Evolutionary conservation across 129 eudicot species (phyloP).

Genomic region (Sambucus nigra): DNA sequence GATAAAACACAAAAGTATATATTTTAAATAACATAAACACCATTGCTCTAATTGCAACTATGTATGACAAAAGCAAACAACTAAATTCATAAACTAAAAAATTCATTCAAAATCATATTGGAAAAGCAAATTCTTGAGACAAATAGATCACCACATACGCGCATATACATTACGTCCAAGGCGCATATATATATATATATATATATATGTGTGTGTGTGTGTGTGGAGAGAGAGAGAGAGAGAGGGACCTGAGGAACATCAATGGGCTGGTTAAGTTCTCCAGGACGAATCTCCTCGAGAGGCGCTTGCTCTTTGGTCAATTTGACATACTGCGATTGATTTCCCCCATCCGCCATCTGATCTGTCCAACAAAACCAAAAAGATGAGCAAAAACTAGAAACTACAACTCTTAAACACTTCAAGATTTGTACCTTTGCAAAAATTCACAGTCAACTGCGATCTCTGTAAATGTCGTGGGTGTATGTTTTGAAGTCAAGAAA

Average conservation of each 20-base stretch:
- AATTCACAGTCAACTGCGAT: background rate
- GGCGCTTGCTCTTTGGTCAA: constrained; percentile 82
- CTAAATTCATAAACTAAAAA: too few relatives aligned
- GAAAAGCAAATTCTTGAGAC: too few relatives aligned
- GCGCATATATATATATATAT: too few relatives aligned
- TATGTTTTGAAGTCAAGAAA: background rate
- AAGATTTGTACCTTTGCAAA: background rate
- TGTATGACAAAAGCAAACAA: too few relatives aligned
- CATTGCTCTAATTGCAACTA: too few relatives aligned
- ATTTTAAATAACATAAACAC: too few relatives aligned
- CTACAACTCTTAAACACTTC: too few relatives aligned
- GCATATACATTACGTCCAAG: too few relatives aligned
- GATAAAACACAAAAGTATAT: too few relatives aligned
- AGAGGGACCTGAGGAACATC: constrained; percentile 67
- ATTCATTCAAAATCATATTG: too few relatives aligned
- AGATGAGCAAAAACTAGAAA: background rate
- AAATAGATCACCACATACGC: too few relatives aligned
- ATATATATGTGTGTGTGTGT: too few relatives aligned
- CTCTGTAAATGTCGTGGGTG: background rate
- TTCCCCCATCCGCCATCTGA: constrained; percentile 71
- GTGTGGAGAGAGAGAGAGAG: constrained; percentile 4
- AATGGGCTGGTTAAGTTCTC: constrained; percentile 91
- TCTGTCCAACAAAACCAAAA: constrained; percentile 18
- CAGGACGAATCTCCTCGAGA: constrained; percentile 62
- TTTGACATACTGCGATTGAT: constrained; percentile 73